Conservation (phyloP, 2,329 filamentous ascomycete species). For the Didymella keratinophila region DNA sequence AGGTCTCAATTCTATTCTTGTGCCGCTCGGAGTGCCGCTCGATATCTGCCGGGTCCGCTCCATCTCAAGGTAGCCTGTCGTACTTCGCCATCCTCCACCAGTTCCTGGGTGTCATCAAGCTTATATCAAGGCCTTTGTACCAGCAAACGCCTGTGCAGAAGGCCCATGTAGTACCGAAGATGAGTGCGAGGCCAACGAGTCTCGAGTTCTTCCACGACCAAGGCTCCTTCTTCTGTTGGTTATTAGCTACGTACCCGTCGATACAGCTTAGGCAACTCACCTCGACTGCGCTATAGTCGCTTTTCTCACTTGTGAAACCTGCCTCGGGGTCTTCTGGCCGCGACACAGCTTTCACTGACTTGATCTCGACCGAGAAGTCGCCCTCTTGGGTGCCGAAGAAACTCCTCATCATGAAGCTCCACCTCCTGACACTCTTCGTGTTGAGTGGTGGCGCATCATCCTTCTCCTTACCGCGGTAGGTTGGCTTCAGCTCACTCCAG, state of each 20-base stretch:
- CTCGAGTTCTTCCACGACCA: slow-evolving; percentile 41
- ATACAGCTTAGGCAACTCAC: background rate
- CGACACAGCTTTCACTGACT: slow-evolving; percentile 61
- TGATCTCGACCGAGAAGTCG: slow-evolving; percentile 66
- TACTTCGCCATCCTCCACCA: slow-evolving; percentile 27
- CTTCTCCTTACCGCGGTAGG: slow-evolving; percentile 74
- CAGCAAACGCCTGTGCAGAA: slow-evolving; percentile 34
- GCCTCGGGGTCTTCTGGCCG: slow-evolving; percentile 38
- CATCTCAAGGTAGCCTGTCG: slow-evolving; percentile 7
- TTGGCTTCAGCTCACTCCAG: slow-evolving; percentile 73
- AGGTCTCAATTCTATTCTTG: background rate
- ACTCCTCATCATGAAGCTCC: slow-evolving; percentile 83
- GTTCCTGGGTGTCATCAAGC: slow-evolving; percentile 32
- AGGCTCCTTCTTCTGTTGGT: slow-evolving; percentile 25
- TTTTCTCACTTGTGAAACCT: slow-evolving; percentile 22
- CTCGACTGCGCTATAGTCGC: slow-evolving; percentile 3
- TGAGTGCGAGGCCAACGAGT: slow-evolving; percentile 35
- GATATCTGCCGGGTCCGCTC: background rate
- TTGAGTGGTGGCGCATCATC: slow-evolving; percentile 68
- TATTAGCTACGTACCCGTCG: background rate
- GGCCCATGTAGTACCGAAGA: slow-evolving; percentile 32
- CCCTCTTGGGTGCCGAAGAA: slow-evolving; percentile 80
- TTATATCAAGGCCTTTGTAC: slow-evolving; percentile 36
- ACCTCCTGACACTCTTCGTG: slow-evolving; percentile 66
- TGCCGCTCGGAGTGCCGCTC: background rate